Base-by-base conservation (phyloP, 164 flowering plant species). In the Pachysandra terminalis region DNA sequence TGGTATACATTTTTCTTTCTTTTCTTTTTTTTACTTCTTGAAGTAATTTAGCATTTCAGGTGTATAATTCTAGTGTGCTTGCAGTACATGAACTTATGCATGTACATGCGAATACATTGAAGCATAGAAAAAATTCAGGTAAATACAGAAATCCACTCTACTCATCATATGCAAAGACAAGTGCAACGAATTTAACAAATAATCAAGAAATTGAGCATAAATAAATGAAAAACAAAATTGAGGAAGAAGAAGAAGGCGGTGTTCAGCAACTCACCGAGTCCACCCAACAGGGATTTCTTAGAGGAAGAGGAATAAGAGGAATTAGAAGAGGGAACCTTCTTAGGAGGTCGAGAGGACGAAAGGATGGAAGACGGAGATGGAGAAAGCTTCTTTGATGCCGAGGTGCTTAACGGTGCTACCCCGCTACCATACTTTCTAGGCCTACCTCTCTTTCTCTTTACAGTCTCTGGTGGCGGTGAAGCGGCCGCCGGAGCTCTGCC, bases 381-480 rank as follows among this genome's bases (percentile, higher is more conserved):
- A 15, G 19, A 56, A 22, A 73, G 66, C 26, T 77, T 78, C 76
- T 77, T 80, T 0, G 84, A 82, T 0, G 80, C 51, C 14, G 51
- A 45, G 51, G 51, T 13, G 10, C 68, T 82, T 40, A 75, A 73
- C 26, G 87, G 88, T 37, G 78, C 80, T 66, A 81, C 91, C 12
- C 86, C 82, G 5, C 84, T 82, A 3, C 73, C 85, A 51, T 87
- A 87, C 80, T 87, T 87, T 58, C 91, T 80, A 5, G 91, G 91
- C 27, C 91, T 66, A 15, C 91, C 91, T 57, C 91, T 72, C 80
- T 87, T 87, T 76, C 84, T 65, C 79, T 66, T 64, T 3, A 62
- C 78, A 0, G 79, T 59, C 71, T 81, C 90, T 5, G 68, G 64
- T 16, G 79, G 72, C 24, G 79, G 17, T 25, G 80, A n/a, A 52